phyloP scores from a whole-genome alignment of 31 red algal genomes.

The Asparagopsis taxiformis region DNA sequence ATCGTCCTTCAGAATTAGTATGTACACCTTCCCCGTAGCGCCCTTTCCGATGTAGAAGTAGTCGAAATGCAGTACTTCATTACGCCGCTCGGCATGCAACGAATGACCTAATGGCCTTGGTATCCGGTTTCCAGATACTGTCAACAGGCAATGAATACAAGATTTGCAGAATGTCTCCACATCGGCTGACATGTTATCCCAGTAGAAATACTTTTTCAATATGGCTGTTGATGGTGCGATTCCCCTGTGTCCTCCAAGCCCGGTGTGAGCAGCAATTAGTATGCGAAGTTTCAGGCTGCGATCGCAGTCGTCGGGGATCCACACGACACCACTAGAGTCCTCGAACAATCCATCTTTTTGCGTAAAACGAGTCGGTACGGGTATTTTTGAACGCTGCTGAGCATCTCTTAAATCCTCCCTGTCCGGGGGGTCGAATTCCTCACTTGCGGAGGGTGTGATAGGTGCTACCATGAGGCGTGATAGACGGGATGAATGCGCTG shows the following conservation, averaged over 20 bases:
- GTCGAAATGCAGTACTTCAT: background rate
- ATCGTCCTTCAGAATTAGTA: background rate
- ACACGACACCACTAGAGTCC: background rate
- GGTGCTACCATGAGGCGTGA: background rate
- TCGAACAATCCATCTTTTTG: background rate
- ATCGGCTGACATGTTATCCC: background rate
- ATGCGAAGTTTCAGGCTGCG: slow-evolving; percentile 18
- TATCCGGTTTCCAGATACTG: background rate
- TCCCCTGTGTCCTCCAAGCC: background rate
- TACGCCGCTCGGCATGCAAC: background rate
- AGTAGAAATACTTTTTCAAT: slow-evolving; percentile 4
- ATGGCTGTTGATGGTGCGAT: background rate
- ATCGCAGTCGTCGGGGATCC: slow-evolving; percentile 34
- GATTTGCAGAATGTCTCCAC: slow-evolving; percentile 2
- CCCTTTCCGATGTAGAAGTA: background rate
- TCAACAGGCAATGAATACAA: slow-evolving; percentile 15
- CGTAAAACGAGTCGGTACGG: background rate
- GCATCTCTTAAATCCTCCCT: background rate
- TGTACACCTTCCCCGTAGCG: background rate
- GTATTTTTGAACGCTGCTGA: background rate
- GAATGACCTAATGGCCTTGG: slow-evolving; percentile 8
- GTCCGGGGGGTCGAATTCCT: background rate
- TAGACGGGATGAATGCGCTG: background rate
- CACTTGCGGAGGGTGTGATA: background rate
- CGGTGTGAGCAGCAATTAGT: slow-evolving; percentile 27